Evolutionary conservation across 2,329 filamentous ascomycete species (phyloP).

Genomic region (Aureobasidium sp.): DNA sequence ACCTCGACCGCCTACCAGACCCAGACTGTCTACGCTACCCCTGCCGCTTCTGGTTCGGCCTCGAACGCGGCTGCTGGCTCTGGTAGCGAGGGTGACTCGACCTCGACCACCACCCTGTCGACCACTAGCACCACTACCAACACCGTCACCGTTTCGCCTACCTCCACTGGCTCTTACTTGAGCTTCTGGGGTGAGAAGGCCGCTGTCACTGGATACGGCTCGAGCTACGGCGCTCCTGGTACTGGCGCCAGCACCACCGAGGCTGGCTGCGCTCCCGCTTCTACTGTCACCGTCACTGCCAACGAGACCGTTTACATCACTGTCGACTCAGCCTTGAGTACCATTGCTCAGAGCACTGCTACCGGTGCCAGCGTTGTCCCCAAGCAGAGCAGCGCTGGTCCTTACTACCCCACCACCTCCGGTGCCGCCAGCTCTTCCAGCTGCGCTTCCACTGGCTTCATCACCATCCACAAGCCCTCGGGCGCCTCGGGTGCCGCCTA

Average conservation of each 20-base stretch:
- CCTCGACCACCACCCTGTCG: conserved; percentile 27
- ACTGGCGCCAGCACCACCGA: conserved; percentile 16
- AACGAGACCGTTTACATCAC: conserved; percentile 23
- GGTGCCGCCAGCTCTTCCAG: conserved; percentile 13
- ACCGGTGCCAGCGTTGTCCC: conserved; percentile 12
- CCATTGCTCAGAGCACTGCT: conserved; percentile 7
- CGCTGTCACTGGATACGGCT: conserved; percentile 16
- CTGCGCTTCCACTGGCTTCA: conserved; percentile 23
- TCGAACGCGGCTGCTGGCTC: not conserved
- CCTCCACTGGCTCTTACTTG: conserved; percentile 5
- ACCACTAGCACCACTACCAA: conserved; percentile 27
- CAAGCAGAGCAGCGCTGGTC: conserved; percentile 15
- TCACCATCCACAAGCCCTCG: conserved; percentile 22
- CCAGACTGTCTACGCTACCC: conserved; percentile 12
- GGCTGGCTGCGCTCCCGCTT: conserved; percentile 21
- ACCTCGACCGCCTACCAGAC: conserved; percentile 26
- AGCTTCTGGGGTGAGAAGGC: conserved; percentile 12
- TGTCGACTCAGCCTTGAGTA: conserved; percentile 3
- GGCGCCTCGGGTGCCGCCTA: conserved; percentile 12
- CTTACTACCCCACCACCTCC: conserved; percentile 22
- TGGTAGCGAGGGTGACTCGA: not conserved
- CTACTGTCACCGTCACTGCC: conserved; percentile 28
- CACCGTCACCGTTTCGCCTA: conserved; percentile 14
- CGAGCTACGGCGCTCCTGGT: conserved; percentile 14
- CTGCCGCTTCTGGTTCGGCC: conserved; percentile 1